These are phyloP conservation scores for Entamoeba invadens DNA, from an alignment of 208 protist species.

Conservation along the genomic window DNA sequence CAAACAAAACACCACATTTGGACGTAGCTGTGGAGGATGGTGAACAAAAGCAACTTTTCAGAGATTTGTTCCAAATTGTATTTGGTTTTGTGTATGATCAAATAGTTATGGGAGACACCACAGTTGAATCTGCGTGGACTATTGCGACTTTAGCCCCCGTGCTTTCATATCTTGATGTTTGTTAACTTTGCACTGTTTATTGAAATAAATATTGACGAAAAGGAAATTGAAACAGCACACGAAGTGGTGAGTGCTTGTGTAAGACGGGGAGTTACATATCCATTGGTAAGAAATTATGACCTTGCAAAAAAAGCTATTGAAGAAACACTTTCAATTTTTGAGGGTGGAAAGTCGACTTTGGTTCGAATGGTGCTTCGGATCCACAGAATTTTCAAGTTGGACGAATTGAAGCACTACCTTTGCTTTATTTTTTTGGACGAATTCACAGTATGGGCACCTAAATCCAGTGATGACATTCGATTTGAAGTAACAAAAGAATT, in stretches of 20 bases:
- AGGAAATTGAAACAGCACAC: not conserved
- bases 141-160: not conserved
- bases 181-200: too few species aligned
- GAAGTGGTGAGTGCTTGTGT: not conserved
- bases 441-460: not conserved
- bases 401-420: not conserved
- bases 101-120: not conserved
- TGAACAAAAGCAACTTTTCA: not conserved
- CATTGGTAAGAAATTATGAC: not conserved
- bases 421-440: not conserved
- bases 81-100: not conserved
- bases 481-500: not conserved
- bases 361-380: not conserved
- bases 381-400: not conserved
- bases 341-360: not conserved
- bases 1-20: not conserved
- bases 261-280: not conserved
- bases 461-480: not conserved
- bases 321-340: not conserved
- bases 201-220: too few species aligned
- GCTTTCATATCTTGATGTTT: not conserved
- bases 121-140: not conserved
- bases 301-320: not conserved
- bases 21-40: not conserved
- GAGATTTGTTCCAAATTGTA: not conserved